phyloP scores from a whole-genome alignment of 2,329 filamentous ascomycete genomes.

The Fusarium cyanostomum region DNA sequence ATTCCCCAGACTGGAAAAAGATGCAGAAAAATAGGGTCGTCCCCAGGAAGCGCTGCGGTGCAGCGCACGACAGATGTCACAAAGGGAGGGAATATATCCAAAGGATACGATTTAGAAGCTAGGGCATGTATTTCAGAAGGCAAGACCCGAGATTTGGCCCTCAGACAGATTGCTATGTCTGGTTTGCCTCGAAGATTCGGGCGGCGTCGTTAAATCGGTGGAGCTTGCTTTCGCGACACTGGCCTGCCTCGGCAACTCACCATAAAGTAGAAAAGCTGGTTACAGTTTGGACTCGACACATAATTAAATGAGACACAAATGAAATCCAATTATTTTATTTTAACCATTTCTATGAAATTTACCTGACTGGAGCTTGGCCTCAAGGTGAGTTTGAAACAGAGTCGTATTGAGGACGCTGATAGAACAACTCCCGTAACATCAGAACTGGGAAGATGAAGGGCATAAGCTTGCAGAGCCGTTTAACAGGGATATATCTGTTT shows the following conservation, averaged over 20 bases:
- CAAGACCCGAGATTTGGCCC: background rate
- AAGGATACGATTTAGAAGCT: background rate
- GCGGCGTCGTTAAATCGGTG: background rate
- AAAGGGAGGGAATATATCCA: constrained; percentile 3
- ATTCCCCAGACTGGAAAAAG: constrained; percentile 12
- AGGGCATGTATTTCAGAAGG: constrained; percentile 7
- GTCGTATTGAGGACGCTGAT: background rate
- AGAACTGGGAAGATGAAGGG: background rate
- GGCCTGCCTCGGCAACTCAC: too few species aligned
- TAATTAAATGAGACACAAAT: too few species aligned
- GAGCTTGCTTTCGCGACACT: too few species aligned
- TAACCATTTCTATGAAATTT: background rate
- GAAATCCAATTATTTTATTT: too few species aligned
- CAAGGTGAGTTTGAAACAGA: background rate
- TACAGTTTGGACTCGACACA: too few species aligned
- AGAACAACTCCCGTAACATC: background rate
- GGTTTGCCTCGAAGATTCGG: background rate
- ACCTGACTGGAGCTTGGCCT: background rate
- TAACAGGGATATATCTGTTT: background rate
- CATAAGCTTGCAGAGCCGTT: background rate
- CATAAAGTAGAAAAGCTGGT: too few species aligned
- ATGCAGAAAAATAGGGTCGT: background rate
- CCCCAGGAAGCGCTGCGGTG: background rate
- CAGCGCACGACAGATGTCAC: constrained; percentile 20
- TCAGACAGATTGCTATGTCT: background rate